Evolutionary conservation across 139 green algal genomes (phyloP), one percentile per base, ranked within the genome.

Genomic region (Diplosphaera chodatii): DNA sequence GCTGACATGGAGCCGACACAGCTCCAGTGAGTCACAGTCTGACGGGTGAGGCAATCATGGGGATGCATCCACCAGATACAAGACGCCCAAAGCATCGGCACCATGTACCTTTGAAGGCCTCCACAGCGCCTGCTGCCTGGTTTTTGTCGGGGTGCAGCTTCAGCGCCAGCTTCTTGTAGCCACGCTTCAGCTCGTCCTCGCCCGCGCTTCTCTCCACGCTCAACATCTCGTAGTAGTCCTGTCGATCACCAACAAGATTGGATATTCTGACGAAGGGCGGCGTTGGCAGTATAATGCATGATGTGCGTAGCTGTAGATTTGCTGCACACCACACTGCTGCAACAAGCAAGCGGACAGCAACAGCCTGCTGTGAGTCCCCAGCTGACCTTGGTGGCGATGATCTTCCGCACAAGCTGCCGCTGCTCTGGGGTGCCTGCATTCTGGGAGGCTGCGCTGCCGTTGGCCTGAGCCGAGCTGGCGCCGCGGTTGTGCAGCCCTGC

Each of bases 121-220:
- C 84, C 25, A 87, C 80, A 1, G 82, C 77, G 6, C 83, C 77
- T 2, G 66, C 70, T 22, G 78, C 84, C 67, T 78, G 75, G 81
- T 97, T 97, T 70, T 97, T 97, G 81, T 98, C 94, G 8, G 94
- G 94, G 55, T 98, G 94, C 70, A 97, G 82, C 63, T 88, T 87
- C 56, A 98, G 80, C 6, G 91, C 91, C 32, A 96, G 85, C 70
- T 88, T 88, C 48, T 86, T 82, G 70, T 98, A 86, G 16, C 78
- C 76, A 16, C 72, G 66, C 68, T 88, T 87, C 34, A 87, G 77
- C 16, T 85, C 78, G 0, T 77, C 78, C n/a, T 85, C 78, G 3
- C 15, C 69, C 1, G 81, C 78, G 21, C 28, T 32, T n/a, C 33
- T 67, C 21, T 15, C 0, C 2, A 87, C 32, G 21, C 67, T 63